A percentile compares a stretch with the other conserved stretches of the same genome.
Conservation (phyloP, 2,329 filamentous ascomycete genomes). For the Penicillium thymicola region DNA sequence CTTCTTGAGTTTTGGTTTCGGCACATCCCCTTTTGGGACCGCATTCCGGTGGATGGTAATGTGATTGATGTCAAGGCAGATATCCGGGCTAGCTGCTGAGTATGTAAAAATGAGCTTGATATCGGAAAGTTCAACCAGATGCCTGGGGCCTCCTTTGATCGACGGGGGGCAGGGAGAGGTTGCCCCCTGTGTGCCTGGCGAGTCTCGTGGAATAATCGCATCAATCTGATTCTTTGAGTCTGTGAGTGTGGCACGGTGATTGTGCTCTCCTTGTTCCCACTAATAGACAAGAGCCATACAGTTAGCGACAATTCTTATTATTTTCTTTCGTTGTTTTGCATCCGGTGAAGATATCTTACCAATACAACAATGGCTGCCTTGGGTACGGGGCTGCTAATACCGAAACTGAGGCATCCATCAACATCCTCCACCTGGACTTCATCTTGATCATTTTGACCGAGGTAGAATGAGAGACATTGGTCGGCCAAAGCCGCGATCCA, state of each 20-base stretch:
- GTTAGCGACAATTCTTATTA: background rate
- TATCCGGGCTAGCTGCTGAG: slow-evolving; percentile 18
- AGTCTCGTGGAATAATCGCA: slow-evolving; percentile 28
- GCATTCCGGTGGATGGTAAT: slow-evolving; percentile 26
- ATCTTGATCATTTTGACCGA: slow-evolving; percentile 9
- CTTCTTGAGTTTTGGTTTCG: slow-evolving; percentile 22
- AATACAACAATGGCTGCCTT: slow-evolving; percentile 25
- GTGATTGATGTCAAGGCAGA: slow-evolving; percentile 26
- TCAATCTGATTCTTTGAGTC: slow-evolving; percentile 36
- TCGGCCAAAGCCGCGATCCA: slow-evolving; percentile 29
- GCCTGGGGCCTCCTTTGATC: slow-evolving; percentile 24
- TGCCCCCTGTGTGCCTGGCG: slow-evolving; percentile 22
- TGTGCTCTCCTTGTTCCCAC: slow-evolving; percentile 25
- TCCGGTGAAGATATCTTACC: background rate
- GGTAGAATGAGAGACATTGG: slow-evolving; percentile 21
- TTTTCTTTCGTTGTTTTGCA: too few species aligned
- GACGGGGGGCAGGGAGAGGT: slow-evolving; percentile 17
- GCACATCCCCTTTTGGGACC: slow-evolving; percentile 12
- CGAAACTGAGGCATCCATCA: slow-evolving; percentile 35
- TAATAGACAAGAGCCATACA: slow-evolving; percentile 12
- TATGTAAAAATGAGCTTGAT: slow-evolving; percentile 38
- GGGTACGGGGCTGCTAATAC: slow-evolving; percentile 1
- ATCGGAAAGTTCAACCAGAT: slow-evolving; percentile 30
- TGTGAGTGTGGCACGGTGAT: slow-evolving; percentile 29
- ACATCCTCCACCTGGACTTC: slow-evolving; percentile 29